phyloP scores from a whole-genome alignment of 768 basidiomycete genomes.

The Amanita thiersii region DNA sequence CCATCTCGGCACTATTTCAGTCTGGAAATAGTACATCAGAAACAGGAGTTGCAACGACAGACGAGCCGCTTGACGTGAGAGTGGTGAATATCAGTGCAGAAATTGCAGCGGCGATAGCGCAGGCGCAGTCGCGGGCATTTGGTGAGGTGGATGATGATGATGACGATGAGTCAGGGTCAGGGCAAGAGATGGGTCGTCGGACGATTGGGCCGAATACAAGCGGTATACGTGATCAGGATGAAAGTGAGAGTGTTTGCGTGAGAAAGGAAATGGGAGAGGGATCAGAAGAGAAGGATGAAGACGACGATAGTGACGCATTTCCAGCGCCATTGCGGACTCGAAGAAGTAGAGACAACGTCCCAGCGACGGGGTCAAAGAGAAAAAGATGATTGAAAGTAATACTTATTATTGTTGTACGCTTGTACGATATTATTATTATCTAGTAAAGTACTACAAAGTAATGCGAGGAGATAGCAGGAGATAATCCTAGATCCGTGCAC shows the following conservation, averaged over 20 bases:
- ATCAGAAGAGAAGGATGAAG: conserved; percentile 36
- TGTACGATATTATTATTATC: neutral
- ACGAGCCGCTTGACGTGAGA: conserved; percentile 50
- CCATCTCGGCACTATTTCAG: conserved; percentile 65
- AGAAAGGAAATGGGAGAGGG: conserved; percentile 18
- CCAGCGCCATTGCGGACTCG: conserved; percentile 64
- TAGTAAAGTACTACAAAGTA: neutral
- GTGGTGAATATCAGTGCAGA: conserved; percentile 77
- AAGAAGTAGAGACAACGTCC: conserved; percentile 47
- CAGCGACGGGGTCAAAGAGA: conserved; percentile 48
- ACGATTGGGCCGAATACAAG: conserved; percentile 54
- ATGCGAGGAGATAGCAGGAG: neutral
- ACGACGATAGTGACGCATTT: conserved; percentile 70
- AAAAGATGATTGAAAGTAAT: conserved; percentile 42
- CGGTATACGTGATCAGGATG: conserved; percentile 39
- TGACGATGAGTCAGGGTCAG: conserved; percentile 41
- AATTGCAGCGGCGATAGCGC: conserved; percentile 73
- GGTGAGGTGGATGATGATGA: conserved; percentile 48
- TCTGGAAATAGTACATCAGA: conserved; percentile 28
- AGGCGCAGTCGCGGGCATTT: conserved; percentile 56
- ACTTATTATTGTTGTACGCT: neutral
- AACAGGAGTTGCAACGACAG: conserved; percentile 19
- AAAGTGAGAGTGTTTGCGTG: neutral
- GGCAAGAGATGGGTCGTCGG: conserved; percentile 42
- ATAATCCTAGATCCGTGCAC: too few species aligned